Conservation (phyloP, 2,329 filamentous ascomycete genomes). For the Fusarium sp. region DNA sequence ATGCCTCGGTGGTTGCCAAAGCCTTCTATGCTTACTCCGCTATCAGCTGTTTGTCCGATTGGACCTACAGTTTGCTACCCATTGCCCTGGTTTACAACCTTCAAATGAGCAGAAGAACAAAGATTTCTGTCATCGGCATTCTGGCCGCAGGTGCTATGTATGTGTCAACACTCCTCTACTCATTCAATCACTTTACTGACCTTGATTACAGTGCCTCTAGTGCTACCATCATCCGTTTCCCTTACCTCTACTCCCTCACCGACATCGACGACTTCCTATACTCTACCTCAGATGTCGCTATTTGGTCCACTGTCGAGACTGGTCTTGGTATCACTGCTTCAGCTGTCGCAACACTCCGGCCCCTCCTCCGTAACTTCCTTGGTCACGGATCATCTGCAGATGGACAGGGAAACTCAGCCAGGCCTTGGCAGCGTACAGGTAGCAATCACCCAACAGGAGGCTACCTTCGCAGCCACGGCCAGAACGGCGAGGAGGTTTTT, state of each 20-base stretch:
- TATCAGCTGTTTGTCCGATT: conserved; percentile 50
- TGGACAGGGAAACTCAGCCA: conserved; percentile 25
- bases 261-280: conserved; percentile 53
- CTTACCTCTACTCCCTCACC: conserved; percentile 50
- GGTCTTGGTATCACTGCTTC: conserved; percentile 53
- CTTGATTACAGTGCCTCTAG: conserved; percentile 39
- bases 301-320: conserved; percentile 56
- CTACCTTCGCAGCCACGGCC: conserved; percentile 33
- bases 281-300: conserved; percentile 52
- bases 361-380: conserved; percentile 6
- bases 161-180: rapidly evolving
- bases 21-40: conserved; percentile 45
- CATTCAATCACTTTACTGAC: background rate
- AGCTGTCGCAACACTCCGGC: conserved; percentile 48
- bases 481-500: conserved; percentile 3
- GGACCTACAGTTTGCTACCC: conserved; percentile 51
- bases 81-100: conserved; percentile 52
- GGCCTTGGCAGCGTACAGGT: conserved; percentile 30
- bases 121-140: conserved; percentile 47
- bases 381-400: conserved; percentile 10
- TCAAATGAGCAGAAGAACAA: conserved; percentile 50
- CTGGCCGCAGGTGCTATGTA: conserved; percentile 20
- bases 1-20: background rate
- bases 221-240: conserved; percentile 54
- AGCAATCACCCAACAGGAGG: conserved; percentile 23